Evolutionary conservation across 805 yeast genomes (phyloP), one percentile per base, ranked within the genome.

Genomic region (Hanseniaspora nectarophila): DNA sequence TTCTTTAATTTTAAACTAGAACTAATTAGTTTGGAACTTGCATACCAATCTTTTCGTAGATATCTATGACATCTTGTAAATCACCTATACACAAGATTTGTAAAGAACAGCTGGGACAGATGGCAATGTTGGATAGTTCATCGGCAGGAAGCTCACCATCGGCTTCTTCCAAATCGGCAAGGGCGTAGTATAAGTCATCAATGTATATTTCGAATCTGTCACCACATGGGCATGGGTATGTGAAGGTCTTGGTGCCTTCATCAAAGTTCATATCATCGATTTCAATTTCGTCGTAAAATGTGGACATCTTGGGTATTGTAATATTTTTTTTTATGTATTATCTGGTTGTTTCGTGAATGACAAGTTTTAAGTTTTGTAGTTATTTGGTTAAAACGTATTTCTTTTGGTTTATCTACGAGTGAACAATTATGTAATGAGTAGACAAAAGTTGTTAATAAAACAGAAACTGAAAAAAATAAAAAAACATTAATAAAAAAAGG

Each of bases 161-260:
- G 8, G 45, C 39, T 24, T 48, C 37, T 23, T 48, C 52, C 6
- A 48, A 20, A 13, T 48, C 54, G 55, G 87, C 88, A 60, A 86
- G 94, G 8, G 97, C 98, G 59, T 88, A 96, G 56, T 73, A 71
- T 65, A 92, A 72, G 63, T 92, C 98, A 59, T 83, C 92, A 47
- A 88, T 72, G 29, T 78, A 72, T 26, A 92, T 85, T 62, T 90
- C 95, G 67, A 92, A 92, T 61, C 80, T 74, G 66, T 92, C 98
- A 9, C 98, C 98, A 67, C 98, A 92, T 1, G 98, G 98, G 72
- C 98, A 92, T 4, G 98, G 98, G 61, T 89, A 90, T 47, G 87
- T 83, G 68, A 89, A 86, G 24, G 86, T 67, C 65, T 84, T 88
- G 13, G 84, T 78, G n/a, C 70, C 72, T 2, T 89, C 78, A 65